These are phyloP conservation scores for Epichloe festucae DNA, from an alignment of 2,329 filamentous ascomycete genomes.

Conservation along the genomic window DNA sequence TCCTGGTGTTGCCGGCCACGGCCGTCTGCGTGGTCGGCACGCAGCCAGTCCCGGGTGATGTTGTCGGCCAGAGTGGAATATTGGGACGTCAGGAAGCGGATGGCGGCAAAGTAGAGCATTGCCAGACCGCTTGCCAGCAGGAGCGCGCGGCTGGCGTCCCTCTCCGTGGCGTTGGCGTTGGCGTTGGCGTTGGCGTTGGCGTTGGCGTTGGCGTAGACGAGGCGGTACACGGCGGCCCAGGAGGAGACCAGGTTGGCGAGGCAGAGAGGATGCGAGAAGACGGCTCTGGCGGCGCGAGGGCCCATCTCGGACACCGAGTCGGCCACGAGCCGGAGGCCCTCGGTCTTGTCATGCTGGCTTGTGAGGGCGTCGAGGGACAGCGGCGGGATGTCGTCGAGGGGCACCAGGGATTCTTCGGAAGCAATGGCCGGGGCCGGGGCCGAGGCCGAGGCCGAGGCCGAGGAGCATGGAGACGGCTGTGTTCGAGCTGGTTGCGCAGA, in stretches of 20 bases:
- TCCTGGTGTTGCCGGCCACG: slow-evolving; percentile 36
- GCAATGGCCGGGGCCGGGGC: slow-evolving; percentile 22
- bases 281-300: slow-evolving; percentile 47
- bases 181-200: slow-evolving; percentile 27
- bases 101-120: slow-evolving; percentile 48
- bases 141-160: slow-evolving; percentile 38
- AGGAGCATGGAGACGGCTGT: slow-evolving; percentile 39
- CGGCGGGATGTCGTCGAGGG: slow-evolving; percentile 41
- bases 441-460: slow-evolving; percentile 22
- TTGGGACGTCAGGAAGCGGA: slow-evolving; percentile 45
- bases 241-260: slow-evolving; percentile 32
- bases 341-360: slow-evolving; percentile 45
- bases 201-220: slow-evolving; percentile 27
- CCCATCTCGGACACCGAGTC: slow-evolving; percentile 76
- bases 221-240: slow-evolving; percentile 32
- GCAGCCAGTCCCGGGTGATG: slow-evolving; percentile 49
- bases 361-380: slow-evolving; percentile 48
- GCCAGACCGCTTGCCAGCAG: slow-evolving; percentile 47
- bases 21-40: slow-evolving; percentile 14
- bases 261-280: slow-evolving; percentile 50
- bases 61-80: slow-evolving; percentile 53
- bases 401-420: slow-evolving; percentile 26
- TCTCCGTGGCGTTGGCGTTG: slow-evolving; percentile 23
- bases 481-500: slow-evolving; percentile 21
- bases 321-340: slow-evolving; percentile 60